Evolutionary conservation across 805 yeast genomes (phyloP).

Genomic region (Pichia kluyveri): DNA sequence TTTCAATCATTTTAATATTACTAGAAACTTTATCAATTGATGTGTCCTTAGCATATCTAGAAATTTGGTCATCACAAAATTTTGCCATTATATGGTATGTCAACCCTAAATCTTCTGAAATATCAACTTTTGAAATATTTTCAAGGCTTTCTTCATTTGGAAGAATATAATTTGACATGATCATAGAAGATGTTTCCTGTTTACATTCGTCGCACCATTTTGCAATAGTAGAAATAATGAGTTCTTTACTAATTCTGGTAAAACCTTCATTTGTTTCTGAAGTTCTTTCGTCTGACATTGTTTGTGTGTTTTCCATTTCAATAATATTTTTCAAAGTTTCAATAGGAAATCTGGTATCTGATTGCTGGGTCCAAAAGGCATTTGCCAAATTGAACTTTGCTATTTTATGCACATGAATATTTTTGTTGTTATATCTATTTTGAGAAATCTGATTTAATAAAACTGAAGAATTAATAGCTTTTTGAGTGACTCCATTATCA

Average conservation of each 20-base stretch:
- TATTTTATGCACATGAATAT: constrained; percentile 11
- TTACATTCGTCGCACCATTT: constrained; percentile 68
- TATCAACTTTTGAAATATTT: constrained; percentile 13
- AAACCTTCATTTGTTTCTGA: background rate
- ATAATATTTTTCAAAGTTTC: constrained; percentile 35
- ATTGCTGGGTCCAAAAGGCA: constrained; percentile 58
- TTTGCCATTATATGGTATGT: constrained; percentile 55
- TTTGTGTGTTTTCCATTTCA: constrained; percentile 1
- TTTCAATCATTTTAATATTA: constrained; percentile 25
- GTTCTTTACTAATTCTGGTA: constrained; percentile 1
- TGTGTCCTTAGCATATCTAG: constrained; percentile 33
- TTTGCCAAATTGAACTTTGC: constrained; percentile 44
- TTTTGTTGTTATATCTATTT: constrained; percentile 10
- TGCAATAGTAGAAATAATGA: constrained; percentile 33
- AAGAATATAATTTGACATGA: constrained; percentile 49
- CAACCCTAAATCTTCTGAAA: constrained; percentile 23
- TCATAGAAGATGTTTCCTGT: constrained; percentile 52
- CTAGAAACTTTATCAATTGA: constrained; percentile 32
- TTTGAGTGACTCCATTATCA: constrained; percentile 33
- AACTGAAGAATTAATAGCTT: constrained; percentile 40
- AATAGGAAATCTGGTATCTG: constrained; percentile 45
- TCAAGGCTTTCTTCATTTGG: constrained; percentile 28
- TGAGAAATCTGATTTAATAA: constrained; percentile 32
- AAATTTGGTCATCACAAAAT: constrained; percentile 62
- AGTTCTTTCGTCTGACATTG: background rate